phyloP scores from a whole-genome alignment of 2,329 filamentous ascomycete species.

The Monilinia laxa region DNA sequence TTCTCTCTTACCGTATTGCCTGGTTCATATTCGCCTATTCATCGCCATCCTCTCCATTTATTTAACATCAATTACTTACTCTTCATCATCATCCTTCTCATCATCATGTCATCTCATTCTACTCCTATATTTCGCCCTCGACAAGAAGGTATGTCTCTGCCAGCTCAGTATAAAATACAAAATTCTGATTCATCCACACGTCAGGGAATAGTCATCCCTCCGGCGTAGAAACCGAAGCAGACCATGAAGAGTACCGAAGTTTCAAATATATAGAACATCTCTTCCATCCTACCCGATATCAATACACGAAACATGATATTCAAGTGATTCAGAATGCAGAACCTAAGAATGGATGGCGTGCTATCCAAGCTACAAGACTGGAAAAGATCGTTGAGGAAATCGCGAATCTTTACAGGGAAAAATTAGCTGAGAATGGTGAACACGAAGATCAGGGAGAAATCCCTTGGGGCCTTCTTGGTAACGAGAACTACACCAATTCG shows the following conservation, averaged over 20 bases:
- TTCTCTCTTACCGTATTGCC: neutral
- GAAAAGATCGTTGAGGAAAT: too few species aligned
- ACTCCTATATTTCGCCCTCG: neutral
- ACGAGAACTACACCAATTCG: neutral
- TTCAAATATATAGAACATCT: neutral
- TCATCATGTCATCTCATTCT: neutral
- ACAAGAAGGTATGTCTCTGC: neutral
- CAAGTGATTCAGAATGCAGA: too few species aligned
- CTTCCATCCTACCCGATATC: too few species aligned
- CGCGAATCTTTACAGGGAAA: too few species aligned
- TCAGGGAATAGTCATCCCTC: neutral
- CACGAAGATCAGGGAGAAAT: too few species aligned
- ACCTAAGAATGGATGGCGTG: too few species aligned
- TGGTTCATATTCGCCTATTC: neutral
- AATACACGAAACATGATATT: too few species aligned
- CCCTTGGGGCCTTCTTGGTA: too few species aligned
- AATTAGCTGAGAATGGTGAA: too few species aligned
- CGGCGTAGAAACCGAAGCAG: too few species aligned
- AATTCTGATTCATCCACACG: neutral
- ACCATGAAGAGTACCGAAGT: too few species aligned
- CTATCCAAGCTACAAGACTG: too few species aligned
- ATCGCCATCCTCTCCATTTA: neutral
- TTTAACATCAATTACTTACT: neutral
- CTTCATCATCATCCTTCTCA: neutral
- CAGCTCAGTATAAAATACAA: neutral